Evolutionary conservation across 2,329 filamentous ascomycete species (phyloP).

Genomic region (Xylaria multiplex): DNA sequence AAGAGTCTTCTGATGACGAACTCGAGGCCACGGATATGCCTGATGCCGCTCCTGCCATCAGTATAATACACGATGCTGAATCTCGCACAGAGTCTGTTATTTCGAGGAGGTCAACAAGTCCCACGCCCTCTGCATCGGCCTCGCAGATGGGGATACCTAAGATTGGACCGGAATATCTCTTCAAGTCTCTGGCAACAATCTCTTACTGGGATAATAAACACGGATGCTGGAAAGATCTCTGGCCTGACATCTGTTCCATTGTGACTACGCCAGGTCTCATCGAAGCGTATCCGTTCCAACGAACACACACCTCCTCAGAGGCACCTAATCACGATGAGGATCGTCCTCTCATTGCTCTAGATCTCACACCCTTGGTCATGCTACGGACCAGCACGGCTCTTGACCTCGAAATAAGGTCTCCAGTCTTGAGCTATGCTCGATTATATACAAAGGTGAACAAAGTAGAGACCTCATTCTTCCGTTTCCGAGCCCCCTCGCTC

Average conservation of each 20-base stretch:
- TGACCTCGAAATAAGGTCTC: constrained; percentile 93
- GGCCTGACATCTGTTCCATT: constrained; percentile 62
- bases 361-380: constrained; percentile 90
- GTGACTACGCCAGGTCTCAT: constrained; percentile 68
- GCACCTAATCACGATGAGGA: constrained; percentile 51
- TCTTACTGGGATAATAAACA: constrained; percentile 71
- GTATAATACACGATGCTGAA: constrained; percentile 57
- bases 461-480: constrained; percentile 78
- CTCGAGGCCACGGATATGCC: constrained; percentile 69
- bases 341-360: constrained; percentile 72
- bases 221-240: constrained; percentile 69
- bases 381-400: constrained; percentile 90
- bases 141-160: constrained; percentile 73
- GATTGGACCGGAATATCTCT: constrained; percentile 59
- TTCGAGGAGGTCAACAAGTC: constrained; percentile 61
- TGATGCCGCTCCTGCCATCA: constrained; percentile 67
- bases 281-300: constrained; percentile 62
- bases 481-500: constrained; percentile 83
- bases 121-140: constrained; percentile 83
- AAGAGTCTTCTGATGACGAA: constrained; percentile 62
- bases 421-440: constrained; percentile 68
- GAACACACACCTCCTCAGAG: constrained; percentile 50
- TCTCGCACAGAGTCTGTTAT: constrained; percentile 54
- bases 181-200: constrained; percentile 63
- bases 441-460: constrained; percentile 73